A percentile compares a stretch with the other conserved stretches of the same genome.
Conservation (phyloP, 441 rosid genomes). For the Oxalis stricta region DNA sequence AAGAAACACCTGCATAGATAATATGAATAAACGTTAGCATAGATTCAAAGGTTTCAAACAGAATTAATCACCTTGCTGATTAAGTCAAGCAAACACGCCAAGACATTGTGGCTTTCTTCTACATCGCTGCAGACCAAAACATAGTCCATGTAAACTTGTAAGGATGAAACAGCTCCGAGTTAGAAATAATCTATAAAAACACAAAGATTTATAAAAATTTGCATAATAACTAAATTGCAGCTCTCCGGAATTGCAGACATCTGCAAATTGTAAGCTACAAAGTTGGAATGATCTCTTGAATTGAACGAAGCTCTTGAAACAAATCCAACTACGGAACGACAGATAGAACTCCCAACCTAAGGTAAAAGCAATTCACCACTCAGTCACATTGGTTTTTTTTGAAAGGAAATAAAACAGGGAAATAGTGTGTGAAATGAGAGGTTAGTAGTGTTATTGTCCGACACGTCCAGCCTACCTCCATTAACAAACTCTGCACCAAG, state of each 20-base stretch:
- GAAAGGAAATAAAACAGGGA: constrained; percentile 14
- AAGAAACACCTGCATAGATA: constrained; percentile 58
- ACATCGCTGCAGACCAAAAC: constrained; percentile 45
- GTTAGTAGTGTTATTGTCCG: constrained; percentile 22
- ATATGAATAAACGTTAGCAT: constrained; percentile 29
- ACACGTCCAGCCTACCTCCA: constrained; percentile 52
- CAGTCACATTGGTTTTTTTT: constrained; percentile 46
- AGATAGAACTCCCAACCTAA: constrained; percentile 40
- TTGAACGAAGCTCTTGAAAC: constrained; percentile 40
- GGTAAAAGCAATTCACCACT: constrained; percentile 56
- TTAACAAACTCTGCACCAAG: constrained; percentile 26
- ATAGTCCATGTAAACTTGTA: constrained; percentile 36
- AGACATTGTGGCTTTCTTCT: constrained; percentile 51
- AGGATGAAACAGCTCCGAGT: constrained; percentile 61
- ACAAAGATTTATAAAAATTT: constrained; percentile 27
- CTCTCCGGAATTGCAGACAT: constrained; percentile 33
- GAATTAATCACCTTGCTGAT: constrained; percentile 33
- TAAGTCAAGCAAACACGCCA: constrained; percentile 57
- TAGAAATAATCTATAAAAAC: constrained; percentile 45
- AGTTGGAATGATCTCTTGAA: constrained; percentile 40
- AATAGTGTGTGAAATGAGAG: constrained; percentile 20
- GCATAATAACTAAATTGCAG: constrained; percentile 25
- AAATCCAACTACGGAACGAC: constrained; percentile 37
- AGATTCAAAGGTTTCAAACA: constrained; percentile 15
- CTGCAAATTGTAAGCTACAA: constrained; percentile 29